Base-by-base conservation (phyloP, 2,329 filamentous ascomycete species). In the Clonostachys byssicola region DNA sequence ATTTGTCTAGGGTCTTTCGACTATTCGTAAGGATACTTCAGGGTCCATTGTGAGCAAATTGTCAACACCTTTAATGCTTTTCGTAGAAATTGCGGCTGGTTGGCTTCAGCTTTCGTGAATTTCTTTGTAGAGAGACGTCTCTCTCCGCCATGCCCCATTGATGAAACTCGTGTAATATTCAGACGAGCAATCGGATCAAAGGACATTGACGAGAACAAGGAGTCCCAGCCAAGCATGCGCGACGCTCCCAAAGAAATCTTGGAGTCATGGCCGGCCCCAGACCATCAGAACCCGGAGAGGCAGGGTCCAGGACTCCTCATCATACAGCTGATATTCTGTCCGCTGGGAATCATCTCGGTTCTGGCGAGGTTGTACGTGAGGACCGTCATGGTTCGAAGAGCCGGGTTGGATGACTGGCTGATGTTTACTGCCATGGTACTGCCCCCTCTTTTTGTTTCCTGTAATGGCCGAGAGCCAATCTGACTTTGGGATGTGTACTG, bases 321-420 rank as follows among this genome's bases (percentile, higher is more conserved):
- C 39, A 57, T 70, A 44, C 64, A 71, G 47, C 40, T 64, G 12
- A 61, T 59, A 14, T 58, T 66, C 14, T 56, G 67, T 30, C 54
- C 61, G 0, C 33, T 70, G 10, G 66, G 66, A 6, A 45, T 69
- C 16, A 43, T 66, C 12, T 62, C 60, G 17, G 54, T 72, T 9
- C 43, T 52, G 23, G 55, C 68, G 43, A 63, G 70, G 13, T 56
- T 72, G 38, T 70, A 69, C 42, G 67, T 69, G 42, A 58, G 66
- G 10, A 49, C 64, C 3, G 47, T 52, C 47, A 58, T 67, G 35
- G 57, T 70, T 34, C 58, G 60, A 40, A 62, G 58, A 44, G 59
- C 50, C 36, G 63, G 65, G 34, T 55, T 60, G 45, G 70, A 72
- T 49, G 70, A 72, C 54, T 71, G 64, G 67, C 45, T 72, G 12